Base-by-base conservation (phyloP, 805 yeast species). In the Zygotorulaspora chibaensis region DNA sequence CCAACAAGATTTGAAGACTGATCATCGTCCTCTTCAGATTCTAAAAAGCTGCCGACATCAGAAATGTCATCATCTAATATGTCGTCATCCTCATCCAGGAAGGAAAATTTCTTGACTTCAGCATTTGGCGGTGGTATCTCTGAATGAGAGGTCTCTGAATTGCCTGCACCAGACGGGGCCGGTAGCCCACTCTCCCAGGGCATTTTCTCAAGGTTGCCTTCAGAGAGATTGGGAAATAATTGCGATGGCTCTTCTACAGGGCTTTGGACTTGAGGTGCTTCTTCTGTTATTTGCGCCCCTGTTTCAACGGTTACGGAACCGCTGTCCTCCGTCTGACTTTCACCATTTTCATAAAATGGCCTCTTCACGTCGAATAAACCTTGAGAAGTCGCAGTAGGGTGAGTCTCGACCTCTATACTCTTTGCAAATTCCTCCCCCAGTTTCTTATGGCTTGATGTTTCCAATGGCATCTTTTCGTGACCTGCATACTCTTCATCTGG, bases 21-120 rank as follows among this genome's bases (percentile, higher is more conserved):
- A 1, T 17, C 15, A 3, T 35, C 37, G 13, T 62, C 65, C 30
- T 61, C 66, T 44, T 65, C 66, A 16, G 67, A 57, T 16, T 54
- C 62, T 18, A 63, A 41, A 29, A 57, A 57, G 47, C 66, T 63
- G 25, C 58, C 65, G 36, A 50, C 54, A 10, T 48, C 50, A 11
- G 45, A 42, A 7, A 28, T 28, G 13, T 44, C 74, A 43, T 72
- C 76, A 46, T 71, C 78, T 45, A 75, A 55, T 2, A 72, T 53
- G 26, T 74, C 79, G 44, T 70, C 73, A 45, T 74, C 79, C 6
- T 67, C 67, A 31, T 71, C 74, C 31, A 74, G 57, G 43, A 71
- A 70, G 8, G 68, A 66, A 35, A 72, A 62, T 37, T 73, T 75
- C 30, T 71, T 75, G 15, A 63, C 72, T 31, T 59, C 62, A 2